phyloP scores from a whole-genome alignment of 75 land plant species.

The Isoetes taiwanensis region DNA sequence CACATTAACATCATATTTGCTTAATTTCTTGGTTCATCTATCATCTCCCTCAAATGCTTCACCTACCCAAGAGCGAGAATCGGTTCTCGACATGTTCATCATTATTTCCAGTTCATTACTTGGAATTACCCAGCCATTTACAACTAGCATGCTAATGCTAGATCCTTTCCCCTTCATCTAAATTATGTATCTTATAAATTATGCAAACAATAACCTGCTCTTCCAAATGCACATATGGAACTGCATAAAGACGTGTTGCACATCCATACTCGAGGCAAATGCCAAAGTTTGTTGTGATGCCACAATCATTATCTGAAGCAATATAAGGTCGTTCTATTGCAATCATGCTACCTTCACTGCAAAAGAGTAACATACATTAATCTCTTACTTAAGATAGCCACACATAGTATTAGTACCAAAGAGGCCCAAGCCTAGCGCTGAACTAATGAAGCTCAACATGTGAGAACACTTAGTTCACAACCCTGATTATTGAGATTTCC shows the following conservation, averaged over 20 bases:
- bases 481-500: neutral
- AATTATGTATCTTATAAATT: no score
- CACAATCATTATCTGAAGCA: slow-evolving; percentile 23
- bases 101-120: no score
- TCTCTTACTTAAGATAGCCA: neutral
- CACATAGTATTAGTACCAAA: neutral
- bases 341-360: slow-evolving; percentile 79
- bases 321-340: slow-evolving; percentile 76
- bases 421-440: no score
- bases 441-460: neutral
- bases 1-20: no score
- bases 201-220: slow-evolving; percentile 57
- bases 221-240: slow-evolving; percentile 46
- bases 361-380: neutral
- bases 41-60: no score
- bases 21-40: no score
- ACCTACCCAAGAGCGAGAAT: no score
- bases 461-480: neutral
- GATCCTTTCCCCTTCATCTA: no score
- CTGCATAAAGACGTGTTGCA: slow-evolving; percentile 57
- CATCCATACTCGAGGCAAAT: slow-evolving; percentile 75
- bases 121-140: no score
- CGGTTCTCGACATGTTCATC: no score
- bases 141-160: no score
- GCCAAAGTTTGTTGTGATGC: slow-evolving; percentile 12